phyloP scores from a whole-genome alignment of 352 stramenopile species.

The Plasmopara halstedii region DNA sequence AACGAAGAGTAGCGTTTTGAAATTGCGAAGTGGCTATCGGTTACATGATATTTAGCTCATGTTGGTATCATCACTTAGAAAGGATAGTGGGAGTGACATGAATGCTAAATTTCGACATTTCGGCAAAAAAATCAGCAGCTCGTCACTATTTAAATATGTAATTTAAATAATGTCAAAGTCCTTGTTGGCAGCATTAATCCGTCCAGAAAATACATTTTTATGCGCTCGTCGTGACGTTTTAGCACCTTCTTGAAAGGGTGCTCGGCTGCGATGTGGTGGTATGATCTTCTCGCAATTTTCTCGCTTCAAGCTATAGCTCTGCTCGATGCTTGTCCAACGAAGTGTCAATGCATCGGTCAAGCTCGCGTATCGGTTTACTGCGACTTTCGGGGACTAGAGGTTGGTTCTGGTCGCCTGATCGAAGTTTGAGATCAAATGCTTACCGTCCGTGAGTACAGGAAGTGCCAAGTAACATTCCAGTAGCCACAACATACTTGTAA shows the following conservation, averaged over 20 bases:
- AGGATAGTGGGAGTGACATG: too few relatives aligned
- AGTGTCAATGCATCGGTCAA: constrained; percentile 61
- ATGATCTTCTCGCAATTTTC: constrained; percentile 6
- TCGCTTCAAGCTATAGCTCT: constrained; percentile 6
- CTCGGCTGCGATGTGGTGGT: constrained; percentile 10
- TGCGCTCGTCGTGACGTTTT: constrained; percentile 19
- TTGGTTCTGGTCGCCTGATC: constrained; percentile 8
- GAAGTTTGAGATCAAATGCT: background rate
- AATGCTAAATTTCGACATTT: too few relatives aligned
- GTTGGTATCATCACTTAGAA: constrained; percentile 5
- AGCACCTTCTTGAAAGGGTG: constrained; percentile 2
- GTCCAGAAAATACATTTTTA: constrained; percentile 7
- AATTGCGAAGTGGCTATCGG: constrained; percentile 10
- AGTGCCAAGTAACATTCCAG: constrained; percentile 52
- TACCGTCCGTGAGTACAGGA: constrained; percentile 14
- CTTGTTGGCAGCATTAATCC: background rate
- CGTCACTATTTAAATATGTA: too few relatives aligned
- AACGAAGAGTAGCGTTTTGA: constrained; percentile 10
- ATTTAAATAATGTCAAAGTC: too few relatives aligned
- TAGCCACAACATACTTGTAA: constrained; percentile 67
- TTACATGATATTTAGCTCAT: constrained; percentile 8
- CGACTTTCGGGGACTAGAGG: constrained; percentile 59
- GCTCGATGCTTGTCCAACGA: constrained; percentile 27
- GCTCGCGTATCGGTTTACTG: constrained; percentile 65
- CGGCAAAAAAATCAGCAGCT: too few relatives aligned